A percentile compares a stretch with the other conserved stretches of the same genome.
These are phyloP conservation scores for Neonectria coccinea DNA, from an alignment of 2,329 filamentous ascomycete genomes.

Conservation along the genomic window DNA sequence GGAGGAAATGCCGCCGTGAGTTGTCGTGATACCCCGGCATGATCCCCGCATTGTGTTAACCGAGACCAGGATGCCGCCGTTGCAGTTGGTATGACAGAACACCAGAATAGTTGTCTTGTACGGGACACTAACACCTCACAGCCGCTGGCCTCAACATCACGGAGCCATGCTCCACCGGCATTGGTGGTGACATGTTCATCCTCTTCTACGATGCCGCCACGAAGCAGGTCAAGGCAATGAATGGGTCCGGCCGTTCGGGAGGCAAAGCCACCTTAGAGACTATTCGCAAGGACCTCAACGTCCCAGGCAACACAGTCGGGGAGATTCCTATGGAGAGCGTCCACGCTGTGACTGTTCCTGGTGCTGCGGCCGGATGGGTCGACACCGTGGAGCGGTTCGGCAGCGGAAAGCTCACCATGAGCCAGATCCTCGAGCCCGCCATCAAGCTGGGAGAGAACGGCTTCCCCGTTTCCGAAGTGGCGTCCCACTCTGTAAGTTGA, in stretches of 20 bases:
- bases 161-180: constrained; percentile 92
- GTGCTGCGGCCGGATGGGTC: constrained; percentile 92
- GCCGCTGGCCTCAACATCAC: constrained; percentile 94
- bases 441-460: constrained; percentile 89
- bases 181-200: constrained; percentile 97
- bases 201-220: constrained; percentile 89
- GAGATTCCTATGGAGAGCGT: constrained; percentile 81
- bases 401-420: constrained; percentile 82
- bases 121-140: constrained; percentile 47
- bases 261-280: constrained; percentile 75
- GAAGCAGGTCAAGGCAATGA: constrained; percentile 85
- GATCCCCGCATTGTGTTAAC: constrained; percentile 20
- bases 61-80: constrained; percentile 86
- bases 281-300: constrained; percentile 75
- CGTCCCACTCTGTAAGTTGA: constrained; percentile 72
- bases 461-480: constrained; percentile 87
- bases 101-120: not conserved
- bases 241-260: constrained; percentile 90
- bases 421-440: constrained; percentile 83
- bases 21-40: constrained; percentile 31
- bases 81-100: constrained; percentile 75
- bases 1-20: constrained; percentile 94
- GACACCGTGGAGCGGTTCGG: constrained; percentile 91
- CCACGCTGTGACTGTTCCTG: constrained; percentile 87
- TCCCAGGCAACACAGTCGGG: constrained; percentile 66